Evolutionary conservation across 805 yeast species (phyloP), one percentile per base, ranked within the genome.

Genomic region (Candida sphagnicola): DNA sequence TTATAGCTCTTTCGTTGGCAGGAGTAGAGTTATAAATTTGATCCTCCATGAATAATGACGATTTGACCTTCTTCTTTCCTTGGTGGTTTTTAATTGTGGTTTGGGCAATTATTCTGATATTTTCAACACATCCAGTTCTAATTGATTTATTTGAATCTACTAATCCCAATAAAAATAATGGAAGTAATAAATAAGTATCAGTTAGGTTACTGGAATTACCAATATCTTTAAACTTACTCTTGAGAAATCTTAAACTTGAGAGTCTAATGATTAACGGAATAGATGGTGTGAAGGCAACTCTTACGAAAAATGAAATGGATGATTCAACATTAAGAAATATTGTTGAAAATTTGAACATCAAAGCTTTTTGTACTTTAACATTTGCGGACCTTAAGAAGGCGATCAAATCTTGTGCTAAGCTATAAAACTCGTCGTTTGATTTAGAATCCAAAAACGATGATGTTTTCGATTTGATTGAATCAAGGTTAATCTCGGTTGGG

Each of bases 191-290:
- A 50, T 81, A 76, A 12, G 75, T 54, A 42, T 61, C 67, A 11
- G 45, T 6, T 50, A 44, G 2, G 45, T 41, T 30, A 28, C 28
- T 16, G 67, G 65, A 25, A 10, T 47, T 43, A 26, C 48, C 40
- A 15, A 48, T 49, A 10, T 67, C 62, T 26, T 64, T 62, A 33
- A 74, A 44, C 17, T 47, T 56, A 18, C 54, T 48, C 12, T 62
- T 65, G 28, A 80, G 48, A 21, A 62, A 53, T 15, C 63, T 57
- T 37, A 83, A 59, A 2, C 85, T 65, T 24, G 67, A 60, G 13
- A 75, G 52, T 56, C 86, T 74, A 11, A 77, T 73, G 25, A 75
- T 69, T 5, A 75, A 50, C 34, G 93, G 93, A 2, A 78, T 68
- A 4, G 75, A 66, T 11, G 78, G 72, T 1, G 86, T 74, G 18